Evolutionary conservation across 306 rosid genomes (phyloP), one percentile per base, ranked within the genome.

Genomic region (Gastrolobium bilobum): DNA sequence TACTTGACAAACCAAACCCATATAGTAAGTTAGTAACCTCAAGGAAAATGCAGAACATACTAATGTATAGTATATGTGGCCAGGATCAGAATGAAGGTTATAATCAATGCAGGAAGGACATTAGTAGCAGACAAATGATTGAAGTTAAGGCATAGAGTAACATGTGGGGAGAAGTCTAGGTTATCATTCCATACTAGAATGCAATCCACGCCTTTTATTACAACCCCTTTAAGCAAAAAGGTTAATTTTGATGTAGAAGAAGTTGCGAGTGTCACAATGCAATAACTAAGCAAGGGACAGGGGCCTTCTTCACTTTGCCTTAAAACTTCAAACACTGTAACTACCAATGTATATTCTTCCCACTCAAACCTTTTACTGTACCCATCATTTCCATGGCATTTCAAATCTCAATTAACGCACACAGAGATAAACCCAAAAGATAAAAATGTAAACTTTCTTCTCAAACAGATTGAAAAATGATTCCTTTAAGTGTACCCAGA

Each of bases 181-280:
- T 83, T 65, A 56, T 9, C 85, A 95, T 84, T 85, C 98, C 86
- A 95, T 91, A 79, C 80, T 95, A 93, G 97, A 90, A 91, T 90
- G 96, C 83, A 93, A 87, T 87, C 96, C 97, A 87, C 88, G 96
- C 96, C 97, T 92, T 95, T 95, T 91, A 64, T 33, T 86, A 59
- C 92, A 82, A 91, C 93, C 96, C 97, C 31, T 7, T 43, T 60
- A 5, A 47, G 20, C 30, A 20, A 14, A 29, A 13, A 47, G 30
- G 4, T 10, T n/a, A 53, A 6, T 85, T 51, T 83, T 85, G 66
- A 2, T 94, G 31, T 95, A 26, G 93, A 90, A 95, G 96, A 92
- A 87, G 92, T 91, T 95, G 98, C 97, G 91, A 90, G 67, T 75
- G 97, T 89, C 91, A n/a, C 89, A 77, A 3, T 89, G 94, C 89